Evolutionary conservation across 208 protist genomes (phyloP).

Genomic region (Wallacemonas rigidus): DNA sequence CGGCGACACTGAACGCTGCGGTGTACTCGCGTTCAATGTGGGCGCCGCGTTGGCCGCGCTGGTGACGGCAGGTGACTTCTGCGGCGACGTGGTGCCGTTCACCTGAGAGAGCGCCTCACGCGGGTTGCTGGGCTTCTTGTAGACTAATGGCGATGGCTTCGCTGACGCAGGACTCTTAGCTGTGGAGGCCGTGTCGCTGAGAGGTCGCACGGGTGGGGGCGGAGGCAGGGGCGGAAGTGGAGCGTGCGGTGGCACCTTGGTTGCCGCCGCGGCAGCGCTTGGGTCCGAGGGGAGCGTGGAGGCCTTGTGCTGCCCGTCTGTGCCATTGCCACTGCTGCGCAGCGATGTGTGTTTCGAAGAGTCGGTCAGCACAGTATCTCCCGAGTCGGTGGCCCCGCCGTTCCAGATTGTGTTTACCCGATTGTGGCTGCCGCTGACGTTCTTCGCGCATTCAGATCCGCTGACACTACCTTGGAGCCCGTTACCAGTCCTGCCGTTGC

Average conservation of each 20-base stretch:
- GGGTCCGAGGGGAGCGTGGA: not conserved
- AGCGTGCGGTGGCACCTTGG: constrained; percentile 18
- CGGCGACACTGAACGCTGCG: constrained; percentile 8
- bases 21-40: not conserved
- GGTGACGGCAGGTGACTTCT: not conserved
- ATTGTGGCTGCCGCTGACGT: not conserved
- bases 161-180: not conserved
- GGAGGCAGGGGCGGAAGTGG: not conserved
- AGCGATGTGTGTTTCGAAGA: not conserved
- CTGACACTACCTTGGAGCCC: too few species aligned
- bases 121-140: constrained; percentile 16
- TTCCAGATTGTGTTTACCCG: not conserved
- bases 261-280: not conserved
- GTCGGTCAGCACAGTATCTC: constrained; percentile 2
- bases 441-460: too few species aligned
- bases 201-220: not conserved
- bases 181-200: not conserved
- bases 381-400: not conserved
- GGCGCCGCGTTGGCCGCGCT: too few species aligned
- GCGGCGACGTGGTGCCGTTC: not conserved
- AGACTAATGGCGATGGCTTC: constrained; percentile 7
- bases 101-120: constrained; percentile 1
- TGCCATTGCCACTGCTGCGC: not conserved
- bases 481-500: not conserved
- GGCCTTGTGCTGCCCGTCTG: not conserved